phyloP scores from a whole-genome alignment of 1,139 yeast species.

The Sugiyamaella paludigena region DNA sequence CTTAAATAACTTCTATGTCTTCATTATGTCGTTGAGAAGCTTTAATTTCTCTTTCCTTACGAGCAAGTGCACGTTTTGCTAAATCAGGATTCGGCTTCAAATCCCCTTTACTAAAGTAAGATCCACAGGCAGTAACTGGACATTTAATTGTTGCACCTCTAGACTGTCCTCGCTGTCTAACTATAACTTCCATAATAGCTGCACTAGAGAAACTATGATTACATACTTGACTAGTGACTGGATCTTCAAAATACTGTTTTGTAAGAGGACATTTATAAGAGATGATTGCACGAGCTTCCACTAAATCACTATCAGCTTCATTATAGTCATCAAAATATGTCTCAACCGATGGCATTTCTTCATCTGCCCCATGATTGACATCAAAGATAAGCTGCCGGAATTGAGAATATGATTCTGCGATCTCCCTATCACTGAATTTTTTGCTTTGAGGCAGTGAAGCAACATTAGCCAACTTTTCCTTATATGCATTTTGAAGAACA shows the following conservation, averaged over 20 bases:
- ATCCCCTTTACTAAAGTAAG: conserved; percentile 11
- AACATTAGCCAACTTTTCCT: background rate
- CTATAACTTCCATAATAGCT: conserved; percentile 27
- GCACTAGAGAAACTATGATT: conserved; percentile 29
- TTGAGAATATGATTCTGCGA: conserved; percentile 28
- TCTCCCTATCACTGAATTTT: background rate
- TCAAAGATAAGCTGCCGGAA: conserved; percentile 26
- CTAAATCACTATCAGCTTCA: conserved; percentile 31
- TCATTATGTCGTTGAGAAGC: conserved; percentile 24
- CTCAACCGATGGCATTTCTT: conserved; percentile 26
- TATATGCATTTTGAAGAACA: background rate
- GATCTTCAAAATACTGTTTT: conserved; percentile 27
- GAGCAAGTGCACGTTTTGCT: conserved; percentile 24
- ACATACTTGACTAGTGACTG: conserved; percentile 30
- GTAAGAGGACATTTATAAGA: conserved; percentile 34
- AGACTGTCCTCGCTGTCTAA: background rate
- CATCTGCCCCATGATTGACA: conserved; percentile 23
- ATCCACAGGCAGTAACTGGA: conserved; percentile 31
- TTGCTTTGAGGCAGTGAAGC: background rate
- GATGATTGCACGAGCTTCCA: conserved; percentile 27
- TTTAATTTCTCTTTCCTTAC: conserved; percentile 21
- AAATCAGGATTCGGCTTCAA: conserved; percentile 24
- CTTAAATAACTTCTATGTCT: conserved; percentile 31
- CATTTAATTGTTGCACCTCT: conserved; percentile 19
- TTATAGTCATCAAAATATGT: conserved; percentile 26